Percentiles rank a stretch among this genome's conserved stretches.
Conservation (phyloP, 2,329 filamentous ascomycete species). For the Colletotrichum scovillei region DNA sequence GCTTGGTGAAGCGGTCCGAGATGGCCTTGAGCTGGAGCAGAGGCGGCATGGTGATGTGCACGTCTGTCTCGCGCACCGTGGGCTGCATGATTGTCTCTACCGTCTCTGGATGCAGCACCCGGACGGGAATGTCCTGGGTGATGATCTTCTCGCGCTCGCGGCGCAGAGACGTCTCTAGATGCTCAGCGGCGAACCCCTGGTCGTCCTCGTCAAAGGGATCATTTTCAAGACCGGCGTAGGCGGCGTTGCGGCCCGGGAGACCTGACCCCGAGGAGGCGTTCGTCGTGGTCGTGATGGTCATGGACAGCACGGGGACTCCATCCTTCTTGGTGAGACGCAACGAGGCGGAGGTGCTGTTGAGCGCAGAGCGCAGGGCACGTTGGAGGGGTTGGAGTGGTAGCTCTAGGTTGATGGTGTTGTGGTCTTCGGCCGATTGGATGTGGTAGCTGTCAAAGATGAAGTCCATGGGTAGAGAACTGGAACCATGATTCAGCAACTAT, state of each 20-base stretch:
- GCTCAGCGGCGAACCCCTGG: conserved; percentile 57
- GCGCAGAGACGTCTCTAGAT: conserved; percentile 67
- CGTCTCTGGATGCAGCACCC: conserved; percentile 83
- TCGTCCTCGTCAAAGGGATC: conserved; percentile 56
- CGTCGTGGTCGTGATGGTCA: conserved; percentile 88
- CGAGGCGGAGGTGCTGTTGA: conserved; percentile 82
- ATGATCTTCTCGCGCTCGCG: conserved; percentile 90
- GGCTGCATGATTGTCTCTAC: conserved; percentile 97
- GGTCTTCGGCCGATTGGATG: conserved; percentile 83
- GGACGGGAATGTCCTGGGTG: conserved; percentile 95
- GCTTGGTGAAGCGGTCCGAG: conserved; percentile 93
- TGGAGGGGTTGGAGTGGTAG: conserved; percentile 89
- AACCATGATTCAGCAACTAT: conserved; percentile 6
- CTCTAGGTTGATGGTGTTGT: conserved; percentile 96
- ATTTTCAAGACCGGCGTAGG: conserved; percentile 43
- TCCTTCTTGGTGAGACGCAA: conserved; percentile 95
- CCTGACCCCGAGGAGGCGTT: conserved; percentile 52
- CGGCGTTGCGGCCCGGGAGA: conserved; percentile 41
- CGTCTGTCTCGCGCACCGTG: conserved; percentile 88
- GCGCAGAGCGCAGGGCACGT: conserved; percentile 89
- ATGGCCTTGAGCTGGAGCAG: conserved; percentile 92
- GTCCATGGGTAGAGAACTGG: conserved; percentile 73
- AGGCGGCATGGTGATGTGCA: conserved; percentile 90
- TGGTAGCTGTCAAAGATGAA: conserved; percentile 89
- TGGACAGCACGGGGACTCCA: conserved; percentile 83